Percentiles rank a stretch among this genome's conserved stretches.
Conservation (phyloP, 2,329 filamentous ascomycete genomes). For the Cladosporium cucumerinum region DNA sequence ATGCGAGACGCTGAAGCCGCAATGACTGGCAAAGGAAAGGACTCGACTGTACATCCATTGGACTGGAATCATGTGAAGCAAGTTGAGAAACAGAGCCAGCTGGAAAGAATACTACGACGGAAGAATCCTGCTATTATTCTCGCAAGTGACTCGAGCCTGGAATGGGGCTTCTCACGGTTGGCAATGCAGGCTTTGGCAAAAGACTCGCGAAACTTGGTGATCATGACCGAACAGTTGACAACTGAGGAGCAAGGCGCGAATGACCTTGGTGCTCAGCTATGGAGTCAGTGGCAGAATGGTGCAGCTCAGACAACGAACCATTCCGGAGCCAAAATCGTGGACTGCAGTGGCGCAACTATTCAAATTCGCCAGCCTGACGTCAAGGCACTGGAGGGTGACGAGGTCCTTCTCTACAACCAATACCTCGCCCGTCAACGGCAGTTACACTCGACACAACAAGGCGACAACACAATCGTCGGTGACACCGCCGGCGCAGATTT, state of each 20-base stretch:
- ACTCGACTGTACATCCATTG: slow-evolving; percentile 65
- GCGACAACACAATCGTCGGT: slow-evolving; percentile 64
- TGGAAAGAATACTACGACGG: slow-evolving; percentile 64
- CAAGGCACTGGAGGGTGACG: slow-evolving; percentile 71
- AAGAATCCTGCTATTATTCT: slow-evolving; percentile 70
- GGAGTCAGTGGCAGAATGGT: slow-evolving; percentile 54
- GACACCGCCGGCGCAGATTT: slow-evolving; percentile 62
- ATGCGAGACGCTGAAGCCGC: slow-evolving; percentile 64
- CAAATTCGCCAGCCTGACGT: slow-evolving; percentile 37
- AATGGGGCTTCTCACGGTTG: slow-evolving; percentile 92
- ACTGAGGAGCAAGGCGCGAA: slow-evolving; percentile 38
- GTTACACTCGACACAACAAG: slow-evolving; percentile 76
- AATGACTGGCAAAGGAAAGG: slow-evolving; percentile 42
- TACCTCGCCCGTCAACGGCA: slow-evolving; percentile 87
- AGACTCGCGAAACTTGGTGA: slow-evolving; percentile 76
- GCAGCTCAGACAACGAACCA: slow-evolving; percentile 22
- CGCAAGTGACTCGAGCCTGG: slow-evolving; percentile 82
- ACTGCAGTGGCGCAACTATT: slow-evolving; percentile 55
- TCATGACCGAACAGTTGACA: slow-evolving; percentile 74
- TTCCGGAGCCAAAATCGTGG: slow-evolving; percentile 50
- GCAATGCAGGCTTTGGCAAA: slow-evolving; percentile 70
- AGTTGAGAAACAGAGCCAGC: slow-evolving; percentile 75
- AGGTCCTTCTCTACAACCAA: slow-evolving; percentile 81
- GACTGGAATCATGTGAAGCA: slow-evolving; percentile 84
- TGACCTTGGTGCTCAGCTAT: slow-evolving; percentile 71